A percentile compares a stretch with the other conserved stretches of the same genome.
phyloP scores from a whole-genome alignment of 1,284 basidiomycete species.

The Earliella scabrosa region DNA sequence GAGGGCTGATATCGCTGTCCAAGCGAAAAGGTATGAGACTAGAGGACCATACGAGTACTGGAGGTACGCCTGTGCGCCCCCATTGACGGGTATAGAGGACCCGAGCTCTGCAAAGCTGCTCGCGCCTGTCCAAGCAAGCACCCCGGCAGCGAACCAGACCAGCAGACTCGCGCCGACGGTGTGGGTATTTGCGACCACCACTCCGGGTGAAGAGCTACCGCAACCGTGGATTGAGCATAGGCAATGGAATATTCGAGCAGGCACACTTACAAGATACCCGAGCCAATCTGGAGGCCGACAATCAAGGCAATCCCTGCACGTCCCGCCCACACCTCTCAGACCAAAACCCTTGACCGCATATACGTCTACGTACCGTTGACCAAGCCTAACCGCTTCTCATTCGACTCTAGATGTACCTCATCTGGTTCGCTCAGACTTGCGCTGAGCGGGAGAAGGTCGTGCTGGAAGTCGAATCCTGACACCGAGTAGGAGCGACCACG shows the following conservation, averaged over 20 bases:
- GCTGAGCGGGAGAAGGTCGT: constrained; percentile 76
- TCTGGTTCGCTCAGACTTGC: constrained; percentile 74
- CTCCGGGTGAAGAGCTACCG: constrained; percentile 79
- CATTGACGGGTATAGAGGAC: constrained; percentile 83
- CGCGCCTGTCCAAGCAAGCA: constrained; percentile 93
- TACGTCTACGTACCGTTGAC: constrained; percentile 63
- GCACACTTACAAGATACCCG: constrained; percentile 77
- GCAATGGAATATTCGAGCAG: not conserved
- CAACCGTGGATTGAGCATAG: not conserved
- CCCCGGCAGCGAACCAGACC: constrained; percentile 81
- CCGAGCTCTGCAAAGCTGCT: constrained; percentile 91
- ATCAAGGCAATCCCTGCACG: constrained; percentile 79
- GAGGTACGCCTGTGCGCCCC: constrained; percentile 91
- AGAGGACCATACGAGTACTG: constrained; percentile 90
- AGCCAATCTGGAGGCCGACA: constrained; percentile 87
- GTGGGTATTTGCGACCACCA: constrained; percentile 86
- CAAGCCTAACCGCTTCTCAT: constrained; percentile 78
- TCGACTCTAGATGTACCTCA: constrained; percentile 44
- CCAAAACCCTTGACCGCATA: not conserved
- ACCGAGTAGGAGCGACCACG: constrained; percentile 71
- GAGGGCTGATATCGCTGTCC: constrained; percentile 89
- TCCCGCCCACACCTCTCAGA: not conserved
- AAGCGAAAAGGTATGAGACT: constrained; percentile 85
- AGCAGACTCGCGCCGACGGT: constrained; percentile 84
- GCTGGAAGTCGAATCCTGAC: constrained; percentile 79